phyloP scores from a whole-genome alignment of 805 yeast genomes.

The Barnettozyma sucrosica region DNA sequence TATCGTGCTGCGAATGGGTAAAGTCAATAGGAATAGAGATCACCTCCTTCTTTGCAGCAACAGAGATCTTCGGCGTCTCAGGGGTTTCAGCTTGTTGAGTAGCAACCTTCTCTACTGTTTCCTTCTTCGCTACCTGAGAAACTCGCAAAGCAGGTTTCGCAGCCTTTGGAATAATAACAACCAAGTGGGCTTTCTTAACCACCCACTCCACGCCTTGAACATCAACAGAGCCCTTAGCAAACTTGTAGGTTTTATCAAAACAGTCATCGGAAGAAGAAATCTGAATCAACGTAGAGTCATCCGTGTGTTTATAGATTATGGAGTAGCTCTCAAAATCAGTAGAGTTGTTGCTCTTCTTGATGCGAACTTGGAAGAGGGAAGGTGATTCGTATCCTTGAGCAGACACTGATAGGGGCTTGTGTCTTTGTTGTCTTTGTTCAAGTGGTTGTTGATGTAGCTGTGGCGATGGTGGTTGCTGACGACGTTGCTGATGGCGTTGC shows the following conservation, averaged over 20 bases:
- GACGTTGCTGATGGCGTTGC: not conserved
- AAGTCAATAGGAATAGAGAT: constrained; percentile 1
- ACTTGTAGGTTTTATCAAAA: constrained; percentile 14
- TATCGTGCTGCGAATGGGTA: constrained; percentile 1
- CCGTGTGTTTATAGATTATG: constrained; percentile 11
- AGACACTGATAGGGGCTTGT: constrained; percentile 3
- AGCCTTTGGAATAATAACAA: constrained; percentile 17
- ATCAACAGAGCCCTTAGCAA: constrained; percentile 12
- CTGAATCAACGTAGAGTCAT: constrained; percentile 8
- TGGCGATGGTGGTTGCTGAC: not conserved
- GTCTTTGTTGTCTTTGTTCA: not conserved
- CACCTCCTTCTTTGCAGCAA: not conserved
- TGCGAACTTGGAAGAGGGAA: constrained; percentile 12
- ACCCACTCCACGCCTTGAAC: constrained; percentile 16
- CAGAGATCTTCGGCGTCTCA: not conserved
- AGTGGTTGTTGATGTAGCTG: not conserved
- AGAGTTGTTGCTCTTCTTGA: constrained; percentile 12
- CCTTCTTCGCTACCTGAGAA: not conserved
- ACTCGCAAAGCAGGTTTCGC: not conserved
- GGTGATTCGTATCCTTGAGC: constrained; percentile 7
- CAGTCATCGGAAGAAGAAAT: constrained; percentile 15
- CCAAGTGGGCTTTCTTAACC: constrained; percentile 7
- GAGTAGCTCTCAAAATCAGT: constrained; percentile 16
- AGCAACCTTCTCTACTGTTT: not conserved
- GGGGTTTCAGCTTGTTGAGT: not conserved